These are phyloP conservation scores for Nepenthes gracilis DNA, from an alignment of 148 eudicot species.

Conservation along the genomic window DNA sequence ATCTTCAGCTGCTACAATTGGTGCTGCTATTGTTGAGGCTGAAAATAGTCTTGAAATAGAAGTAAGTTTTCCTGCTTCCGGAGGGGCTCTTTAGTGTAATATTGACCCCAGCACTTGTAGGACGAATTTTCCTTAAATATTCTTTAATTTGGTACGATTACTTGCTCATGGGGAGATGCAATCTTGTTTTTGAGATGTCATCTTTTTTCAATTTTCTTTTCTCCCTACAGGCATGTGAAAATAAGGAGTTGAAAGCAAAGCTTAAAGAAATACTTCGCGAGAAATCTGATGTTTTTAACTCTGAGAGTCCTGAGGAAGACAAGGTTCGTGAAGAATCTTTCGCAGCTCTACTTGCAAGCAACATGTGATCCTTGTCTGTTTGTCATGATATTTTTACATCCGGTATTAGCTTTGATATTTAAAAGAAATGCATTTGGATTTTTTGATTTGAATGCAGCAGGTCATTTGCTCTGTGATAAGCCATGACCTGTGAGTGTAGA, in stretches of 20 bases:
- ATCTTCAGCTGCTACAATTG: slow-evolving; percentile 57
- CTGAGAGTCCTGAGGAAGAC: slow-evolving; percentile 67
- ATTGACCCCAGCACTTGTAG: not conserved
- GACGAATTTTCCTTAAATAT: not conserved
- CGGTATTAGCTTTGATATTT: not conserved
- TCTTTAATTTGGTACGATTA: not conserved
- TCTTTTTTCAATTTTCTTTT: slow-evolving; percentile 4
- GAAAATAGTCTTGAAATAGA: slow-evolving; percentile 65
- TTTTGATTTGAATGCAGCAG: too few species aligned
- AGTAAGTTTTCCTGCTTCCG: slow-evolving; percentile 36
- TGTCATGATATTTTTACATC: not conserved
- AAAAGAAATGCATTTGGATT: too few species aligned
- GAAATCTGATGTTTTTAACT: slow-evolving; percentile 71
- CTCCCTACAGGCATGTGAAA: slow-evolving; percentile 46
- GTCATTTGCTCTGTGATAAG: too few species aligned
- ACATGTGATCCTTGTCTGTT: not conserved
- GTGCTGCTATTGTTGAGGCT: slow-evolving; percentile 91
- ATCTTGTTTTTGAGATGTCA: not conserved
- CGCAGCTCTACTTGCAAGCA: not conserved
- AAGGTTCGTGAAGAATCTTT: slow-evolving; percentile 39
- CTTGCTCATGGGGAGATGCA: not conserved
- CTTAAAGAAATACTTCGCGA: slow-evolving; percentile 73
- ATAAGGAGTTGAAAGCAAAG: slow-evolving; percentile 72
- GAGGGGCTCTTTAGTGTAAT: not conserved
- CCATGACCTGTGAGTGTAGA: too few species aligned